phyloP scores from a whole-genome alignment of 2,329 filamentous ascomycete genomes.

The Stemphylium lycopersici region DNA sequence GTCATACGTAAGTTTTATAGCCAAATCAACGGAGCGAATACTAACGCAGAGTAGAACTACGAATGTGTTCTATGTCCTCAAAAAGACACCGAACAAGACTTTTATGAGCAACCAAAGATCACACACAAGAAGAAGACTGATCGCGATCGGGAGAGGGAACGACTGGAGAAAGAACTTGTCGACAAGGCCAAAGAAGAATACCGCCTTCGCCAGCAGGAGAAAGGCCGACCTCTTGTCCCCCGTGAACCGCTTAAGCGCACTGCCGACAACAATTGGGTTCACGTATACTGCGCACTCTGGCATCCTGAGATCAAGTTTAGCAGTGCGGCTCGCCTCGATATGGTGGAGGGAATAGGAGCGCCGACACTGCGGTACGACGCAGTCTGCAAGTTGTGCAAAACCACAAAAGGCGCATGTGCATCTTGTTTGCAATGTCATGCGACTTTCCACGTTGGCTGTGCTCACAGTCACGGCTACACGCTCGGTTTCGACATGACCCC shows the following conservation, averaged over 20 bases:
- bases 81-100: constrained; percentile 78
- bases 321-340: constrained; percentile 78
- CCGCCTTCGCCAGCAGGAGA: constrained; percentile 79
- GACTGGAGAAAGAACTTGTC: constrained; percentile 81
- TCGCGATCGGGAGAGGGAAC: constrained; percentile 87
- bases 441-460: constrained; percentile 86
- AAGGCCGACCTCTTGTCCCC: constrained; percentile 81
- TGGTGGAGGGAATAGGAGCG: constrained; percentile 79
- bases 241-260: constrained; percentile 93
- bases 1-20: constrained; percentile 73
- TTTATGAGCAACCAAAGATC: constrained; percentile 80
- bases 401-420: constrained; percentile 77
- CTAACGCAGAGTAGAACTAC: constrained; percentile 67
- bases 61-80: constrained; percentile 92
- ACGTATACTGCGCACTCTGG: constrained; percentile 91
- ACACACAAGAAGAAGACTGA: constrained; percentile 89
- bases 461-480: constrained; percentile 78
- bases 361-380: constrained; percentile 82
- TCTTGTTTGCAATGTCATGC: constrained; percentile 76
- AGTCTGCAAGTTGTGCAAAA: constrained; percentile 83
- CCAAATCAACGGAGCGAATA: not conserved
- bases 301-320: constrained; percentile 93
- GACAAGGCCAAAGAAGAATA: constrained; percentile 82
- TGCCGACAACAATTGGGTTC: constrained; percentile 97
- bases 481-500: constrained; percentile 91